Conservation (phyloP, 108 stramenopile species). For the Skeletonema tropicum region DNA sequence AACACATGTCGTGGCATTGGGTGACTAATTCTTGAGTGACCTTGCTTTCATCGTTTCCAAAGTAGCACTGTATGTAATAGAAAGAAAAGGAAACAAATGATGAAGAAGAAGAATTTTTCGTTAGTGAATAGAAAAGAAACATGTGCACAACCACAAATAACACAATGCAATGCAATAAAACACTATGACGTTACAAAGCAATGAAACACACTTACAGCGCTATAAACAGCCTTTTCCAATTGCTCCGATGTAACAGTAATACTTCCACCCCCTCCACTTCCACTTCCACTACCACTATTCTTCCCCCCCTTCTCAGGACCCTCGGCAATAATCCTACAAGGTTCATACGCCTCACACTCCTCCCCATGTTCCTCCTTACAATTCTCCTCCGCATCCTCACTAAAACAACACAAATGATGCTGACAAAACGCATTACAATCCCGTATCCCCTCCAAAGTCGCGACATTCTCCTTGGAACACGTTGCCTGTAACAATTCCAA, state of each 20-base stretch:
- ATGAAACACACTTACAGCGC: neutral
- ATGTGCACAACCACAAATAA: no score
- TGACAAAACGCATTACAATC: slow-evolving; percentile 44
- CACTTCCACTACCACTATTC: neutral
- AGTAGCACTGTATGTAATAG: neutral
- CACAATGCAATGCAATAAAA: no score
- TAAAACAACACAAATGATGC: slow-evolving; percentile 47
- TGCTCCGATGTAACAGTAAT: neutral
- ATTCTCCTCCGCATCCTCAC: slow-evolving; percentile 8
- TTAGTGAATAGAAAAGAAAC: no score
- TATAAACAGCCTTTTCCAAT: neutral
- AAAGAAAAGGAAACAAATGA: no score
- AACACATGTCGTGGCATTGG: neutral
- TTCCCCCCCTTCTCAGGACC: slow-evolving; percentile 11
- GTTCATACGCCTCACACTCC: slow-evolving; percentile 28
- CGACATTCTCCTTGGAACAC: slow-evolving; percentile 20
- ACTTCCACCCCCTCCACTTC: neutral
- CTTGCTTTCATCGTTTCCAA: neutral
- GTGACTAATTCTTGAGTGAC: neutral
- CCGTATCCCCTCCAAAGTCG: slow-evolving; percentile 27
- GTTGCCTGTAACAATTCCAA: slow-evolving; percentile 14
- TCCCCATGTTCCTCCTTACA: neutral
- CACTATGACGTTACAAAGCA: no score
- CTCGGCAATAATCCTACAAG: slow-evolving; percentile 22
- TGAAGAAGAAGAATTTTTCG: no score